phyloP scores from a whole-genome alignment of 2,329 filamentous ascomycete species.

The Xylariales sp. region DNA sequence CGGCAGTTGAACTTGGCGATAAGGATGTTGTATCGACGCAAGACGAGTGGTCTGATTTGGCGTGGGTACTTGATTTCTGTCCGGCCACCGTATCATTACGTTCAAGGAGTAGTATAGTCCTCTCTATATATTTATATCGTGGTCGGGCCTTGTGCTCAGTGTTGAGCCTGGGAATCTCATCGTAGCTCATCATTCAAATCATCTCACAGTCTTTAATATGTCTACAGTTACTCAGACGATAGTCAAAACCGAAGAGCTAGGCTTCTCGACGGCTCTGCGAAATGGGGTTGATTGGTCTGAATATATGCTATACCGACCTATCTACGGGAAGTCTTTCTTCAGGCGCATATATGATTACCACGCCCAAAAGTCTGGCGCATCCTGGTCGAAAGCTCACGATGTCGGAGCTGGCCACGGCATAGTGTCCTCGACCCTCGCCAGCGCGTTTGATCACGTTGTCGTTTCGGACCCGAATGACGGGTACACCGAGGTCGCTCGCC shows the following conservation, averaged over 20 bases:
- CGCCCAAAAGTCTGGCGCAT: slow-evolving; percentile 13
- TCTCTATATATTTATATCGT: not conserved
- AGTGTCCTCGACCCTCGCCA: slow-evolving; percentile 36
- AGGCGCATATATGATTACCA: slow-evolving; percentile 40
- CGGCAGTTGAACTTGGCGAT: too few species aligned
- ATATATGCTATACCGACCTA: slow-evolving; percentile 37
- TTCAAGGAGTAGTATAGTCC: not conserved
- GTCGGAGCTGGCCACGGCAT: slow-evolving; percentile 39
- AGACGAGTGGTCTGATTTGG: not conserved
- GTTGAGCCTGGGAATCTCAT: not conserved
- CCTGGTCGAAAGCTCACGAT: slow-evolving; percentile 37
- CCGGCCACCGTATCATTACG: too few species aligned
- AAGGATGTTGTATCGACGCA: not conserved
- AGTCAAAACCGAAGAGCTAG: slow-evolving; percentile 10
- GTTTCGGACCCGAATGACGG: slow-evolving; percentile 48
- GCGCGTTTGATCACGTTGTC: slow-evolving; percentile 37
- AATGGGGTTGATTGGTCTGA: slow-evolving; percentile 37
- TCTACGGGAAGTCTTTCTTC: slow-evolving; percentile 39
- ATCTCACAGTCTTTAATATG: not conserved
- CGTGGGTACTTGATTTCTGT: too few species aligned
- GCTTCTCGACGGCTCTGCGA: slow-evolving; percentile 24
- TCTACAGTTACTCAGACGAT: not conserved
- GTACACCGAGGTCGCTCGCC: slow-evolving; percentile 40
- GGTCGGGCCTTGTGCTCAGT: too few species aligned
- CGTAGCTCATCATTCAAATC: not conserved